These are phyloP conservation scores for Leucocoprinus sp. DNA, from an alignment of 768 basidiomycete genomes.

Conservation along the genomic window DNA sequence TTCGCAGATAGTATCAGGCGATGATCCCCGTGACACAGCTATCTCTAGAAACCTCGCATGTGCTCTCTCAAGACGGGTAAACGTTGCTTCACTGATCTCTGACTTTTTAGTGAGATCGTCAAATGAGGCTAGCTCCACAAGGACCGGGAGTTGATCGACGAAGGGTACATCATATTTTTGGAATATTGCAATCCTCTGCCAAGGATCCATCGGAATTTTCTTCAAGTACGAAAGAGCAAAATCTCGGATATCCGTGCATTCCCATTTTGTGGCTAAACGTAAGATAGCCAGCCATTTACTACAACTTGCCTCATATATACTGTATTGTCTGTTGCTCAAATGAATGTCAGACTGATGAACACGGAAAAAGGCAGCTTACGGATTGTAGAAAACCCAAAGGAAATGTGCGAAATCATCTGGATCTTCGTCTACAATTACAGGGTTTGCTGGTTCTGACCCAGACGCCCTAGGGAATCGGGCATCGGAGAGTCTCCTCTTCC, in stretches of 20 bases:
- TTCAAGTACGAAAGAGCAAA: slow-evolving; percentile 4
- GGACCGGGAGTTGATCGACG: not conserved
- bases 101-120: too few species aligned
- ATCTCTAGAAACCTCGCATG: too few species aligned
- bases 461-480: too few species aligned
- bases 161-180: not conserved
- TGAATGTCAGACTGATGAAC: not conserved
- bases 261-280: slow-evolving; percentile 6
- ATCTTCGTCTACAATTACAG: slow-evolving; percentile 1
- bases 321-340: not conserved
- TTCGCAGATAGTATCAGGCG: not conserved
- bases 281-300: not conserved
- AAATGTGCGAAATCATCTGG: not conserved
- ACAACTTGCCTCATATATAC: not conserved
- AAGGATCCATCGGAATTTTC: not conserved
- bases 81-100: too few species aligned
- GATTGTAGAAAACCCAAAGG: slow-evolving; percentile 44
- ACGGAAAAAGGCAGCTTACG: slow-evolving; percentile 25
- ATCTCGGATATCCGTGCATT: not conserved
- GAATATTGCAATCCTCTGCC: not conserved
- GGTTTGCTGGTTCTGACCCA: not conserved
- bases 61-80: too few species aligned
- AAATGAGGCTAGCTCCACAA: not conserved
- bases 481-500: not conserved
- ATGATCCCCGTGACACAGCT: too few species aligned